A percentile compares a stretch with the other conserved stretches of the same genome.
Conservation (phyloP, 768 basidiomycete species). For the Boletus rubropictus region DNA sequence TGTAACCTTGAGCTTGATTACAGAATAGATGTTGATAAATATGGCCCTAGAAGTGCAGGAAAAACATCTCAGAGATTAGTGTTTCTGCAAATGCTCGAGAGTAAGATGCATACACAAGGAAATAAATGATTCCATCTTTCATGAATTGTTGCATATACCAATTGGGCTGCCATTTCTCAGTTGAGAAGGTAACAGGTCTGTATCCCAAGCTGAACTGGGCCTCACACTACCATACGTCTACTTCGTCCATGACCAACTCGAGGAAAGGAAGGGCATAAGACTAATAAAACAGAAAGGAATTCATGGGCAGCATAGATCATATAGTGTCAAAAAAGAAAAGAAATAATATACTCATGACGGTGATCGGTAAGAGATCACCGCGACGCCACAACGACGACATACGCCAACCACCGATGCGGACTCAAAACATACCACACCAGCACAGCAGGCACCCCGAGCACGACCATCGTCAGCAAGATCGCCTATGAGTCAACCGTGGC, state of each 20-base stretch:
- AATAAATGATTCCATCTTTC: conserved; percentile 9
- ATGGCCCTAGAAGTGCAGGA: neutral
- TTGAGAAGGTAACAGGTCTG: too few relatives aligned
- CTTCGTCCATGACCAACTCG: too few relatives aligned
- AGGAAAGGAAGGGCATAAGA: too few relatives aligned
- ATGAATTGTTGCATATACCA: conserved; percentile 1
- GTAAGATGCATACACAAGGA: neutral
- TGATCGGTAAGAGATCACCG: neutral
- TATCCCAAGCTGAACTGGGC: too few relatives aligned
- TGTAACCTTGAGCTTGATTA: neutral
- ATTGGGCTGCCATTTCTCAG: conserved; percentile 10
- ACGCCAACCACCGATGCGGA: conserved; percentile 9
- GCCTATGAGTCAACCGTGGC: conserved; percentile 5
- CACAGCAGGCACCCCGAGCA: conserved; percentile 15
- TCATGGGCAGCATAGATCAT: too few relatives aligned
- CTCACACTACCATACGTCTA: too few relatives aligned
- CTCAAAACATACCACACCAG: conserved; percentile 17
- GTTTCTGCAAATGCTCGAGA: neutral
- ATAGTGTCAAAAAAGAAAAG: neutral
- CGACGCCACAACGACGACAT: conserved; percentile 3
- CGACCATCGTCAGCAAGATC: conserved; percentile 15
- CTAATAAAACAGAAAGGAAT: too few relatives aligned
- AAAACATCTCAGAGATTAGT: neutral
- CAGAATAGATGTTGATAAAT: neutral
- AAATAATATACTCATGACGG: neutral